A percentile compares a stretch with the other conserved stretches of the same genome.
Evolutionary conservation across 352 stramenopile genomes (phyloP).

Genomic region (Globisporangium irregulare): DNA sequence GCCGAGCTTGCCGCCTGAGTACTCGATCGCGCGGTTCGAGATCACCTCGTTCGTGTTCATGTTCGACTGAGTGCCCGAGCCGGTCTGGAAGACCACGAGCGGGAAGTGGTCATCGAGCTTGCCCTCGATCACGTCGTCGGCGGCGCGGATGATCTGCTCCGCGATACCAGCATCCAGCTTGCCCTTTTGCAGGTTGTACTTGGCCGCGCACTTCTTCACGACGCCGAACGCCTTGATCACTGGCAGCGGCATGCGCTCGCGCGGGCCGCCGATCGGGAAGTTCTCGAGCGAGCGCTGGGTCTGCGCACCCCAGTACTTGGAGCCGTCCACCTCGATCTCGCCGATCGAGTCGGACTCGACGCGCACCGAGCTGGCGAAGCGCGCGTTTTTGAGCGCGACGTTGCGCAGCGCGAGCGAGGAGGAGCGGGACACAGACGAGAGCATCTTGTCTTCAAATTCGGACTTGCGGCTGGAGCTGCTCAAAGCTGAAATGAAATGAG

Average conservation of each 20-base stretch:
- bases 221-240: conserved; percentile 93
- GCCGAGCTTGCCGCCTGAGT: conserved; percentile 41
- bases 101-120: conserved; percentile 95
- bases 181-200: conserved; percentile 89
- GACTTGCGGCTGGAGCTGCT: conserved; percentile 1
- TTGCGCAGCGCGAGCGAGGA: conserved; percentile 23
- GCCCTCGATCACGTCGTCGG: conserved; percentile 91
- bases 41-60: conserved; percentile 83
- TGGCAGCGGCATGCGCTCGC: conserved; percentile 91
- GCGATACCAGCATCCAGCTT: conserved; percentile 79
- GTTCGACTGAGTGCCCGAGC: conserved; percentile 72
- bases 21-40: conserved; percentile 67
- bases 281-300: conserved; percentile 95
- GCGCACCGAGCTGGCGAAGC: conserved; percentile 38
- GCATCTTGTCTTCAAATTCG: conserved; percentile 16
- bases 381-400: conserved; percentile 29
- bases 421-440: conserved; percentile 26
- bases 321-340: conserved; percentile 71
- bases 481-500: conserved; percentile 11
- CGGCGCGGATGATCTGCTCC: conserved; percentile 90
- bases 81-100: conserved; percentile 79
- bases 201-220: conserved; percentile 95
- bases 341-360: conserved; percentile 81
- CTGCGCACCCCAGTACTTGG: conserved; percentile 92
- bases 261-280: conserved; percentile 92